Percentiles rank a stretch among this genome's conserved stretches.
Evolutionary conservation across 2,329 filamentous ascomycete genomes (phyloP).

Genomic region (Zymoseptoria ardabiliae): DNA sequence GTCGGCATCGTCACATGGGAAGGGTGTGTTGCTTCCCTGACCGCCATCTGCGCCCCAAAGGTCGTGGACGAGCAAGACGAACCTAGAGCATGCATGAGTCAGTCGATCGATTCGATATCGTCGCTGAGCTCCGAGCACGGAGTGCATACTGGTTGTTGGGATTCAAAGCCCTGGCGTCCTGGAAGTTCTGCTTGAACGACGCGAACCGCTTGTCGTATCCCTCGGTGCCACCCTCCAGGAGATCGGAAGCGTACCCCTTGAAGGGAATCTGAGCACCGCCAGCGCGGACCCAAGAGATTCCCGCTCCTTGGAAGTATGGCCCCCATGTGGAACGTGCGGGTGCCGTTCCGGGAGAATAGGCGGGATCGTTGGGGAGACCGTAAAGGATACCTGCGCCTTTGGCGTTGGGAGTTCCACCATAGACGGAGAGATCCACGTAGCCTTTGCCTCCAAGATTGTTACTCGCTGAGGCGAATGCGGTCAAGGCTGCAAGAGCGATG

Average conservation of each 20-base stretch:
- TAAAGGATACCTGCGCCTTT: slow-evolving; percentile 1
- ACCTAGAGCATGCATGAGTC: background rate
- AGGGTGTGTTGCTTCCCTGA: background rate
- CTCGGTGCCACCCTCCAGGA: background rate
- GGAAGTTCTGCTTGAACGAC: background rate
- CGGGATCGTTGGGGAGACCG: background rate
- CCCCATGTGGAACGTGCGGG: background rate
- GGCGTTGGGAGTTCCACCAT: background rate
- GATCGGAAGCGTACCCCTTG: background rate
- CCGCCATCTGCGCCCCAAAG: background rate
- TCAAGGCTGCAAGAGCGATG: background rate
- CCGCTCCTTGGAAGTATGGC: background rate
- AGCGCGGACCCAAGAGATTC: background rate
- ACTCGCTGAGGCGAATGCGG: background rate
- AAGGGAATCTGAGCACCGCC: slow-evolving; percentile 2
- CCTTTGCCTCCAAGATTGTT: background rate
- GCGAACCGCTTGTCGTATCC: background rate
- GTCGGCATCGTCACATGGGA: background rate
- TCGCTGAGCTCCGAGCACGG: background rate
- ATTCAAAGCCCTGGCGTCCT: slow-evolving; percentile 1
- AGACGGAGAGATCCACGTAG: background rate
- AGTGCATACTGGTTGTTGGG: background rate
- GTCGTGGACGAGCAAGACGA: background rate
- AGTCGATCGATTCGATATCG: background rate
- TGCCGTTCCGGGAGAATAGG: background rate